phyloP scores from a whole-genome alignment of 768 basidiomycete genomes.

The Lactarius deliciosus region DNA sequence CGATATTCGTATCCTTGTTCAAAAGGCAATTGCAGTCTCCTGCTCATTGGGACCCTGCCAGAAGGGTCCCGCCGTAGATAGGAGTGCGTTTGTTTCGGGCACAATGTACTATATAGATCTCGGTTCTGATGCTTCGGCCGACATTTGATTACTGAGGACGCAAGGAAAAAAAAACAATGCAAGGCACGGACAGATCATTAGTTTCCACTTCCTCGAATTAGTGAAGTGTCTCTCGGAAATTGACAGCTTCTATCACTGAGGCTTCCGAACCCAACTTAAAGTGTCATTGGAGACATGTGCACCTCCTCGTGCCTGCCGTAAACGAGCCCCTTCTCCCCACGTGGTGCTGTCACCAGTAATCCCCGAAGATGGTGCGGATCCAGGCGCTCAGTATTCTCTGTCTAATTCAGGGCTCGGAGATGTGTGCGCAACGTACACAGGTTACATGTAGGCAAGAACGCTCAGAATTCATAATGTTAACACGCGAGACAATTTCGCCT shows the following conservation, averaged over 20 bases:
- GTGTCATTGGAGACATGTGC: not conserved
- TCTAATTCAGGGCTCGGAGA: not conserved
- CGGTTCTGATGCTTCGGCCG: not conserved
- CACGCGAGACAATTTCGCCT: not conserved
- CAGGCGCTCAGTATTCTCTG: not conserved
- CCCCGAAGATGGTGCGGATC: not conserved
- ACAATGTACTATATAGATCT: no score
- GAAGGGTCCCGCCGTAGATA: not conserved
- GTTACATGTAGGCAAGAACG: not conserved
- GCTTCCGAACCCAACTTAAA: not conserved
- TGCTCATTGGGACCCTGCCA: not conserved
- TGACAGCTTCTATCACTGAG: not conserved
- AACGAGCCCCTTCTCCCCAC: not conserved
- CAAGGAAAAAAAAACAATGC: not conserved
- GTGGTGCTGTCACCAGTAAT: not conserved
- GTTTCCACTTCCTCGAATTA: not conserved
- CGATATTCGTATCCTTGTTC: no score
- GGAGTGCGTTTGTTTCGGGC: no score
- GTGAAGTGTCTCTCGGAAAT: not conserved
- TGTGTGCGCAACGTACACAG: not conserved
- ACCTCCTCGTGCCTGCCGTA: not conserved
- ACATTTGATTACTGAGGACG: not conserved
- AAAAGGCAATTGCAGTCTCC: not conserved
- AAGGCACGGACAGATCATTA: not conserved
- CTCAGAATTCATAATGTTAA: not conserved